A percentile compares a stretch with the other conserved stretches of the same genome.
Evolutionary conservation across 768 basidiomycete genomes (phyloP).

Genomic region (Lanmaoa rubissima): DNA sequence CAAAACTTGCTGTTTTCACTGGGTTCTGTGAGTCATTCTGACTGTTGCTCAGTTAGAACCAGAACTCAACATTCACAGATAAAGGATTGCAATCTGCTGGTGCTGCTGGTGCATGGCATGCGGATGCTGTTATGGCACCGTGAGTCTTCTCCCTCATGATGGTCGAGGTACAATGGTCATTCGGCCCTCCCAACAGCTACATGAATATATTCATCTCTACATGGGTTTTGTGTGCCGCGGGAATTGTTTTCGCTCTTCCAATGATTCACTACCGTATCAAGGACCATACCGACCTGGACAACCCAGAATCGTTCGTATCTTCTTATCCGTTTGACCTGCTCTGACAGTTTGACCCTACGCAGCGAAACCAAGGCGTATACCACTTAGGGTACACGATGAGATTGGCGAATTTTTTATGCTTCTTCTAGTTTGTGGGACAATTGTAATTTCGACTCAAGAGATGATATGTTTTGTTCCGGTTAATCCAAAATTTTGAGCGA

Average conservation of each 20-base stretch:
- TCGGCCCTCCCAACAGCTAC: constrained; percentile 35
- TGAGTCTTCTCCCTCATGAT: constrained; percentile 35
- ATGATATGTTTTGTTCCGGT: neutral
- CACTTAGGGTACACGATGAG: neutral
- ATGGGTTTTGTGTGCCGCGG: constrained; percentile 66
- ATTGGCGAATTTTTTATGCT: neutral
- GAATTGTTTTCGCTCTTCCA: constrained; percentile 64
- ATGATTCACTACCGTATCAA: constrained; percentile 74
- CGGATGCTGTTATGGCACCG: constrained; percentile 62
- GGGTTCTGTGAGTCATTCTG: constrained; percentile 66
- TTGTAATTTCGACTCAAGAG: neutral
- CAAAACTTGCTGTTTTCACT: constrained; percentile 74
- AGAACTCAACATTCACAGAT: constrained; percentile 37
- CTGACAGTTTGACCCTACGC: neutral
- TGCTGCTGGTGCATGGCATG: constrained; percentile 70
- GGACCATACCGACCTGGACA: constrained; percentile 52
- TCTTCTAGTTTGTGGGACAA: neutral
- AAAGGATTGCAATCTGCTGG: constrained; percentile 78
- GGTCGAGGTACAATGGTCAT: neutral
- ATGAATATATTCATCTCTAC: constrained; percentile 75
- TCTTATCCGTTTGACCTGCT: neutral
- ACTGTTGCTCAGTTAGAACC: neutral
- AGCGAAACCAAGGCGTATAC: constrained; percentile 13
- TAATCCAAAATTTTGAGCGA: neutral
- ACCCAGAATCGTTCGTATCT: constrained; percentile 46